These are phyloP conservation scores for Diplosphaera chodatii DNA, from an alignment of 139 green algal genomes.

Conservation along the genomic window DNA sequence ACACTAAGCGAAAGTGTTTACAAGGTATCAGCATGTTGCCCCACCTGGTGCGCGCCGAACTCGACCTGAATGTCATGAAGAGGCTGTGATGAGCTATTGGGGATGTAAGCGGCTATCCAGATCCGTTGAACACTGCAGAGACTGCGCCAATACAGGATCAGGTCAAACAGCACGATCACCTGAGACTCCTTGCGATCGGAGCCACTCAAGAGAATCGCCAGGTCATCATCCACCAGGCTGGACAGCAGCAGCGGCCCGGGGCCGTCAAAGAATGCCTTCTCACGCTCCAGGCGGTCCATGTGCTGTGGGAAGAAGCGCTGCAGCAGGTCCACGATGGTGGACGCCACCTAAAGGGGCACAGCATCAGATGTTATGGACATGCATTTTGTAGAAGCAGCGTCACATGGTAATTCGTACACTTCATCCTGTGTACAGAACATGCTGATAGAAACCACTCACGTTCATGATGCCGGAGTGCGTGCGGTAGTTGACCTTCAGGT, in stretches of 20 bases:
- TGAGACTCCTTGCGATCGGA: conserved; percentile 31
- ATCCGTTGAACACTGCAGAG: too few species aligned
- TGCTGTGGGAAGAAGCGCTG: conserved; percentile 50
- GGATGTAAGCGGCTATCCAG: too few species aligned
- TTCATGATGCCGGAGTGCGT: conserved; percentile 63
- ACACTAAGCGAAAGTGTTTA: too few species aligned
- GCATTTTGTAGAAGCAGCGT: too few species aligned
- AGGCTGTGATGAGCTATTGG: too few species aligned
- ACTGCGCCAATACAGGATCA: too few species aligned
- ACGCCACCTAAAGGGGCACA: conserved; percentile 34
- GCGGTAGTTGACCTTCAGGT: conserved; percentile 46
- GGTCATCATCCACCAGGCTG: conserved; percentile 30
- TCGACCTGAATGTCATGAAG: conserved; percentile 63
- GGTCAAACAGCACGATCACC: too few species aligned
- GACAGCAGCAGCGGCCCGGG: conserved; percentile 53
- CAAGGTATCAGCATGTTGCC: too few species aligned
- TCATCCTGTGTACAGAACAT: too few species aligned
- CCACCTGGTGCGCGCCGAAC: conserved; percentile 77
- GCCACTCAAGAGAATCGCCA: conserved; percentile 48
- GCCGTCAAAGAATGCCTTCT: conserved; percentile 59
- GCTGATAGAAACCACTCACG: too few species aligned
- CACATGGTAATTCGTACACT: too few species aligned
- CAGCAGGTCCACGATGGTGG: conserved; percentile 52
- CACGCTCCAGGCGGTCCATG: conserved; percentile 51
- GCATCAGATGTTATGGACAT: too few species aligned